Evolutionary conservation across 306 rosid genomes (phyloP), one percentile per base, ranked within the genome.

Genomic region (Quercus engelmannii): DNA sequence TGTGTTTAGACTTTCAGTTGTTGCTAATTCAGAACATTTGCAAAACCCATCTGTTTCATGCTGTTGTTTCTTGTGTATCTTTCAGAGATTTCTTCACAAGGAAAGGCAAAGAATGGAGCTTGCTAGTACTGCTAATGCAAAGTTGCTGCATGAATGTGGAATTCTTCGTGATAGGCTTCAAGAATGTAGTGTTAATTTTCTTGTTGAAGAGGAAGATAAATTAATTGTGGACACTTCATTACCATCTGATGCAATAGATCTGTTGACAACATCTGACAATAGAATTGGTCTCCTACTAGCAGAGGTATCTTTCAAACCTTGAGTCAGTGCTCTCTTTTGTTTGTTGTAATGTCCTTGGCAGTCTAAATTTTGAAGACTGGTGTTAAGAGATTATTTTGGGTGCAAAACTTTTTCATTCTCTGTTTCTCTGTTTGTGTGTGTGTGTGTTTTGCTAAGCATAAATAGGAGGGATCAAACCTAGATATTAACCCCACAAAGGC

Each of bases 261-360:
- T 92, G 54, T 78, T 92, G 83, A 88, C 90, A 72, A 89, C 97
- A 30, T 92, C 99, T 21, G 97, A 92, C 80, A 90, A 90, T 82
- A 93, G 95, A 76, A 91, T 95, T 78, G 97, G 94, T 83, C 91
- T 92, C 80, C 89, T 95, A 55, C 93, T 95, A 75, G 96, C 94
- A 10, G 99, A 95, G 97, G 98, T 95, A 87, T 81, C 77, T 80
- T 78, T 28, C 6, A 64, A 70, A 51, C 23, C 73, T 78, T 74
- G 25, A 69, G 49, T 72, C 25, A 26, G n/a, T 49, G 49, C 28
- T 71, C 54, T 18, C 56, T 18, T 43, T 28, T 55, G 28, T 55
- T 52, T 58, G 49, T 14, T 72, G 25, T 12, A 26, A 21, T 76
- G 55, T 58, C 80, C 51, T 80, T 61, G 3, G 21, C 62, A 46